These are phyloP conservation scores for Oenanthe javanica DNA, from an alignment of 140 eudicot species.

Conservation along the genomic window DNA sequence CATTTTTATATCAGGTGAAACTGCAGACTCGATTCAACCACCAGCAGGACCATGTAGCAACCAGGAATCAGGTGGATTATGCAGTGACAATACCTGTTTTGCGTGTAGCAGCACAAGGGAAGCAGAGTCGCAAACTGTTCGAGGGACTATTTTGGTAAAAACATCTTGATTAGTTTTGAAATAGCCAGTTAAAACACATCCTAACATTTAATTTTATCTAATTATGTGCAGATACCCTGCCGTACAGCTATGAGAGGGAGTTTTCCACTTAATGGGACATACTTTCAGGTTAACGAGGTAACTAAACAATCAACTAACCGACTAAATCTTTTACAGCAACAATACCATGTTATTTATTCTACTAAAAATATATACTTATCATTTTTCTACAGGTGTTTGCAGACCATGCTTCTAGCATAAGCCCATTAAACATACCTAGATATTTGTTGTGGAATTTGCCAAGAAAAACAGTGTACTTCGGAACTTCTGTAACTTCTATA, in stretches of 20 bases:
- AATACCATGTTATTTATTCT: background rate
- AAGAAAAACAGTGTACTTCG: conserved; percentile 86
- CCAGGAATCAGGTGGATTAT: conserved; percentile 13
- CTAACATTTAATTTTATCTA: background rate
- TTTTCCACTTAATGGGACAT: conserved; percentile 88
- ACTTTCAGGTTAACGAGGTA: conserved; percentile 95
- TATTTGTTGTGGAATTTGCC: conserved; percentile 93
- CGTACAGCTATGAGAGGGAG: conserved; percentile 95
- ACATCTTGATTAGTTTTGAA: background rate
- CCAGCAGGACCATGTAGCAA: conserved; percentile 14
- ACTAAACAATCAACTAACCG: conserved; percentile 7
- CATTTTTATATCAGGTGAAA: conserved; percentile 64
- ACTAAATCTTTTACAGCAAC: background rate
- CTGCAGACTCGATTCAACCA: conserved; percentile 15
- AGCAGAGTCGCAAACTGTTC: conserved; percentile 14
- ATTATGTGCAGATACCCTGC: conserved; percentile 66
- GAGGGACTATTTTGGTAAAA: conserved; percentile 19
- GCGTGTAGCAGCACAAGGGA: conserved; percentile 15
- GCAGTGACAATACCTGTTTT: conserved; percentile 13
- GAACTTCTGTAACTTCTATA: conserved; percentile 89
- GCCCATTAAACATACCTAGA: conserved; percentile 82
- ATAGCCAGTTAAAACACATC: background rate
- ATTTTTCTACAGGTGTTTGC: conserved; percentile 70
- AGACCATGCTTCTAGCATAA: conserved; percentile 85
- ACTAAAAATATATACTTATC: background rate